Evolutionary conservation across 2,329 filamentous ascomycete genomes (phyloP).

Genomic region (Macrophomina phaseolina): DNA sequence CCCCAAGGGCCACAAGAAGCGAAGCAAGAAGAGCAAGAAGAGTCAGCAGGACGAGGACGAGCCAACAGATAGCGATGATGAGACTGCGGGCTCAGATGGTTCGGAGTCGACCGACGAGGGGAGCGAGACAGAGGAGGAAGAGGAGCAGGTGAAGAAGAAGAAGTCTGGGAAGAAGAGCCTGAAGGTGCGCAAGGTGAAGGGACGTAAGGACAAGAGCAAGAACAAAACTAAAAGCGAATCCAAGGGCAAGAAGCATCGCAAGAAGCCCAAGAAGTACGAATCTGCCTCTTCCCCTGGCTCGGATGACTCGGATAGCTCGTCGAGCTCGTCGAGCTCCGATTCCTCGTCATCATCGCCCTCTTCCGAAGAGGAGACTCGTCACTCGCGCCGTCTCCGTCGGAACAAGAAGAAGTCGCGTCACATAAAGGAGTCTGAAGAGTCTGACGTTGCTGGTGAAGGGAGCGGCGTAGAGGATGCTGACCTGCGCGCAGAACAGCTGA

Average conservation of each 20-base stretch:
- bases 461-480: neutral
- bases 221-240: conserved; percentile 28
- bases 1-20: conserved; percentile 24
- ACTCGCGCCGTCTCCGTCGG: conserved; percentile 26
- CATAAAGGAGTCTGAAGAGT: conserved; percentile 22
- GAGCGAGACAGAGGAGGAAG: conserved; percentile 11
- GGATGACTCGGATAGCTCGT: conserved; percentile 35
- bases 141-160: conserved; percentile 24
- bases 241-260: conserved; percentile 33
- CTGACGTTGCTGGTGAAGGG: conserved; percentile 10
- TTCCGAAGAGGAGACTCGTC: conserved; percentile 24
- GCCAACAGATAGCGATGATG: conserved; percentile 35
- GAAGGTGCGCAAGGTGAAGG: conserved; percentile 45
- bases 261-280: conserved; percentile 37
- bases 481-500: conserved; percentile 17
- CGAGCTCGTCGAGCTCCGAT: neutral
- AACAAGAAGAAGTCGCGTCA: conserved; percentile 28
- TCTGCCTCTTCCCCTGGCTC: conserved; percentile 33
- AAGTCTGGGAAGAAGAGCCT: conserved; percentile 31
- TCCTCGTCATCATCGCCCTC: conserved; percentile 26
- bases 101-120: conserved; percentile 31
- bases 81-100: conserved; percentile 31
- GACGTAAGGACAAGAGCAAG: conserved; percentile 27
- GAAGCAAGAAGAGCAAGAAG: conserved; percentile 28
- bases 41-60: conserved; percentile 28